Evolutionary conservation across 179 eudicot species (phyloP).

Genomic region (Nepenthes alata): DNA sequence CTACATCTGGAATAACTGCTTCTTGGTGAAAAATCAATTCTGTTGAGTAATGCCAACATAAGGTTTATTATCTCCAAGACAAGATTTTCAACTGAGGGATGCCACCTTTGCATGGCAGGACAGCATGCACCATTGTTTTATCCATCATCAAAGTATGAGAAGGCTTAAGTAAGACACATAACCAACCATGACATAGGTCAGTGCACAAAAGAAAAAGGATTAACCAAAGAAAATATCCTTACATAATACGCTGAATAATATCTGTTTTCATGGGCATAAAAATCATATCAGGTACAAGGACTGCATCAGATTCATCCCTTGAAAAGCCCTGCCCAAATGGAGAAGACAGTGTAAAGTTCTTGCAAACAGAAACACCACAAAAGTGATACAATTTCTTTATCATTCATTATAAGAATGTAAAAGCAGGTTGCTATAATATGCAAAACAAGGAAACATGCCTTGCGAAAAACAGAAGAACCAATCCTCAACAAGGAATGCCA

Average conservation of each 20-base stretch:
- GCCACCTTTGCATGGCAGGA: too few species aligned
- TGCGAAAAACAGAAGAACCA: constrained; percentile 16
- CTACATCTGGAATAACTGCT: too few species aligned
- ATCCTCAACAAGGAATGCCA: constrained; percentile 90
- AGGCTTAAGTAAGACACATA: too few species aligned
- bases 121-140: too few species aligned
- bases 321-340: constrained; percentile 27
- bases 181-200: too few species aligned
- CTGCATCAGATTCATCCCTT: constrained; percentile 13
- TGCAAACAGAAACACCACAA: background rate
- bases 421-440: background rate
- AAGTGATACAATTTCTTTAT: background rate
- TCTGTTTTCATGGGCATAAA: constrained; percentile 45
- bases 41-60: too few species aligned
- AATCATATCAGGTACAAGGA: constrained; percentile 39
- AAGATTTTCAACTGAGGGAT: too few species aligned
- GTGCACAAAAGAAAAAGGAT: too few species aligned
- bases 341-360: background rate
- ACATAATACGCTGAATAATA: constrained; percentile 40
- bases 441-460: constrained; percentile 24
- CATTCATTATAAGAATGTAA: background rate
- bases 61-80: too few species aligned
- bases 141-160: too few species aligned
- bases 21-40: too few species aligned
- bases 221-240: constrained; percentile 10